Base-by-base conservation (phyloP, 306 rosid genomes). In the Dalbergia cochinchinensis region DNA sequence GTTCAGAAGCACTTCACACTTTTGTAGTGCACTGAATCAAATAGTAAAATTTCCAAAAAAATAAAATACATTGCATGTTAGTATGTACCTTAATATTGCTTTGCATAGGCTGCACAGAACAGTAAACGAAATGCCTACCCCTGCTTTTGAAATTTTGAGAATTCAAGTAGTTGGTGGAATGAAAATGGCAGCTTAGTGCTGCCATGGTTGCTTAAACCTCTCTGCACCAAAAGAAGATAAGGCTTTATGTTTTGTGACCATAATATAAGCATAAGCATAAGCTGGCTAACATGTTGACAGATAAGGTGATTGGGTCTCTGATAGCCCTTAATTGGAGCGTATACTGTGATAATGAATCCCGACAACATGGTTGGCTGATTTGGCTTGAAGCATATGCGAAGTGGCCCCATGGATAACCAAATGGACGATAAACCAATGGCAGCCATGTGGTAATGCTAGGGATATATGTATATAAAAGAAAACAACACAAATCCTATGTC, bases 31-130 rank as follows among this genome's bases (percentile, higher is more conserved):
- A 47, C 11, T 59, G 55, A 48, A 48, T 33, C 26, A 50, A 77
- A 65, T 8, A 41, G 66, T 26, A 48, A 8, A 61, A 63, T 5
- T 54, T 34, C 50, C 22, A 61, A 70, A 37, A 37, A 37, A 37
- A 37, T 0, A 37, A 4, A 45, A 18, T 51, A 19, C 10, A 78
- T 20, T 61, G 35, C 18, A 22, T 20, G 58, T 73, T 3, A 66
- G 62, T 70, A 66, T 26, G 69, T 58, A 95, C 99, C 96, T 91
- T 96, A 76, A 91, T 90, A 54, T 88, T 93, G 85, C 77, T 89
- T 72, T 83, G 91, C 33, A 82, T 41, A 22, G 91, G 96, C 72
- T 90, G 94, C 14, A 85, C 86, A 14, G 96, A 87, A 81, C 97
- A 90, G 71, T 80, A 84, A 57, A 86, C 80, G 34, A 58, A 77